These are phyloP conservation scores for Elongisporangium prolatum DNA, from an alignment of 352 stramenopile genomes.

Conservation along the genomic window DNA sequence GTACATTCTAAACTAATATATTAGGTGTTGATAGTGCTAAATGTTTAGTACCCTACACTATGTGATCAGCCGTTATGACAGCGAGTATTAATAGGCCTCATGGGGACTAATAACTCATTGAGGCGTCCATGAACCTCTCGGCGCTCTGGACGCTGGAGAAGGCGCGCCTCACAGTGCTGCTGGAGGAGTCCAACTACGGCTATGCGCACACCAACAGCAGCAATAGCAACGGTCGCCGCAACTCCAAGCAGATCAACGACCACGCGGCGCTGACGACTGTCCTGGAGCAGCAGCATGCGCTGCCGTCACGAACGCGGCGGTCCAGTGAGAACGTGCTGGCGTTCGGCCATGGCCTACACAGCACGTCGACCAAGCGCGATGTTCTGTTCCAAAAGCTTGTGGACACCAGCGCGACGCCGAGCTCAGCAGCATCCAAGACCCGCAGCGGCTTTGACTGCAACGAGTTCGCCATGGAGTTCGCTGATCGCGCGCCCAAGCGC, in stretches of 20 bases:
- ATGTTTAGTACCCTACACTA: too few relatives aligned
- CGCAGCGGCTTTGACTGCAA: slow-evolving; percentile 28
- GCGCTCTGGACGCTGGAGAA: slow-evolving; percentile 53
- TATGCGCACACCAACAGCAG: neutral
- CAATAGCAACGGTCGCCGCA: slow-evolving; percentile 8
- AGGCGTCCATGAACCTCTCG: slow-evolving; percentile 37
- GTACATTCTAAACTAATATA: too few relatives aligned
- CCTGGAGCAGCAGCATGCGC: slow-evolving; percentile 5
- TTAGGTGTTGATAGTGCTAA: too few relatives aligned
- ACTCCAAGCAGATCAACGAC: slow-evolving; percentile 8
- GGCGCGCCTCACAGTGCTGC: slow-evolving; percentile 20
- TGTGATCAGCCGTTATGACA: neutral
- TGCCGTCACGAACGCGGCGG: neutral
- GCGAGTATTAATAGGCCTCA: neutral
- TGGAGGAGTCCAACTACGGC: slow-evolving; percentile 4
- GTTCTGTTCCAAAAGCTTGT: slow-evolving; percentile 30
- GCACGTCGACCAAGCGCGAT: slow-evolving; percentile 13
- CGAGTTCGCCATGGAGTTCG: slow-evolving; percentile 65
- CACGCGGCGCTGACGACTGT: slow-evolving; percentile 3
- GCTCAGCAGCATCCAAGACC: neutral
- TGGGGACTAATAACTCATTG: neutral
- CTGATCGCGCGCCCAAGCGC: slow-evolving; percentile 22
- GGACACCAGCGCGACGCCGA: slow-evolving; percentile 26
- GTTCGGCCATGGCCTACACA: slow-evolving; percentile 4
- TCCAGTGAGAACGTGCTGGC: slow-evolving; percentile 5